These are phyloP conservation scores for Macrophomina phaseolina DNA, from an alignment of 2,329 filamentous ascomycete species.

Conservation along the genomic window DNA sequence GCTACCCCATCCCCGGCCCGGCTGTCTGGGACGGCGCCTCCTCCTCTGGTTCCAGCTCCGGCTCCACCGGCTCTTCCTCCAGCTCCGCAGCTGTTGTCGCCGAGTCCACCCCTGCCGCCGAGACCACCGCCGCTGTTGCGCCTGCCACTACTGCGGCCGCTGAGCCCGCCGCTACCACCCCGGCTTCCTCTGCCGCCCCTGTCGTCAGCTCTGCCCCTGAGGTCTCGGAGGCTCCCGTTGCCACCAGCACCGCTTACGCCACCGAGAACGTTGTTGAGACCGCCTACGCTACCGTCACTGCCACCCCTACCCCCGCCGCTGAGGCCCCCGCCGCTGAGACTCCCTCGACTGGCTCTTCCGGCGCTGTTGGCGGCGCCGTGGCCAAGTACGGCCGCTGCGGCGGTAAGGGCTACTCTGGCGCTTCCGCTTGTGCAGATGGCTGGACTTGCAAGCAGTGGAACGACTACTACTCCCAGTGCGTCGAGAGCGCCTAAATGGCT, in stretches of 20 bases:
- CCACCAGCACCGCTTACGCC: slow-evolving; percentile 30
- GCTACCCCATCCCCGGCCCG: slow-evolving; percentile 53
- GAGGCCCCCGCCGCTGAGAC: slow-evolving; percentile 25
- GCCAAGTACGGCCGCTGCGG: slow-evolving; percentile 49
- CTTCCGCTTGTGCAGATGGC: slow-evolving; percentile 44
- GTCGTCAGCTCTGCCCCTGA: slow-evolving; percentile 14
- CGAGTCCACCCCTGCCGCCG: slow-evolving; percentile 28
- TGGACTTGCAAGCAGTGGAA: slow-evolving; percentile 48
- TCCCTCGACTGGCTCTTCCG: slow-evolving; percentile 22
- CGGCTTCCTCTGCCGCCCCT: slow-evolving; percentile 2
- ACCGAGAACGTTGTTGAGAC: slow-evolving; percentile 28
- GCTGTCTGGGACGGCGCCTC: slow-evolving; percentile 43
- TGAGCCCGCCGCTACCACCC: slow-evolving; percentile 17
- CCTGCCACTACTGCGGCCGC: slow-evolving; percentile 24
- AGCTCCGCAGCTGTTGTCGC: slow-evolving; percentile 29
- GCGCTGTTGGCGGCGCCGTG: slow-evolving; percentile 31
- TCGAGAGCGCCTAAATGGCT: slow-evolving; percentile 26
- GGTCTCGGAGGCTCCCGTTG: slow-evolving; percentile 25
- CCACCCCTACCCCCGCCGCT: slow-evolving; percentile 22
- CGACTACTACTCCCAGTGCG: slow-evolving; percentile 51
- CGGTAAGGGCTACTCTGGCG: slow-evolving; percentile 44
- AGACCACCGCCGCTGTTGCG: slow-evolving; percentile 28
- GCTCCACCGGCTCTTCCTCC: slow-evolving; percentile 32
- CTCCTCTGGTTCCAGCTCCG: slow-evolving; percentile 4
- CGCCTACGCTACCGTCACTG: slow-evolving; percentile 28